Base-by-base conservation (phyloP, 1,284 basidiomycete genomes). In the Sporisorium scitamineum region DNA sequence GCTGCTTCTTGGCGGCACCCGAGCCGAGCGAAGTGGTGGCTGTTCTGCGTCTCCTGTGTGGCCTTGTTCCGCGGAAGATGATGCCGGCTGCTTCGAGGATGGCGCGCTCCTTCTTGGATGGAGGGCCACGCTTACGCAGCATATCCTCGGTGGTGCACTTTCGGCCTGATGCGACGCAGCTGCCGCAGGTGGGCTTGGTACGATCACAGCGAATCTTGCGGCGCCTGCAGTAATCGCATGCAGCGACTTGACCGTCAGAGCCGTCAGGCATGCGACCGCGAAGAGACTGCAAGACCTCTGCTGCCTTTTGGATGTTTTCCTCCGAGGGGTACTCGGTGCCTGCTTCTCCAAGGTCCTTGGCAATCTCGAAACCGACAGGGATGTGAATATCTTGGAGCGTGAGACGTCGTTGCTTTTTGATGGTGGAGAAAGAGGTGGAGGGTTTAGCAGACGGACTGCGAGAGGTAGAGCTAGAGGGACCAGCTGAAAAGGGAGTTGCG, bases 101-200 rank as follows among this genome's bases (percentile, higher is more conserved):
- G 26, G 73, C 73, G 8, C 68, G 56, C 55, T 76, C 73, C 62
- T 71, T 70, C 56, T 79, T 79, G 45, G 63, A 68, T 1, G 73
- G 77, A 7, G 77, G 77, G 8, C 77, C 77, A 11, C 77, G 62
- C 61, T 79, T 79, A 5, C 77, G 53, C 16, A 79, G 64, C 64
- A 76, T 71, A 39, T 79, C 77, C 27, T 76, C 69, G 24, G 77
- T 79, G n/a, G 70, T 70, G 67, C 77, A 79, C 50, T 64, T 68
- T 9, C 67, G 42, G 6, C 77, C 73, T 0, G 68, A 59, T 2
- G 62, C 39, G 3, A 58, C 34, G 31, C 77, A 79, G 29, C 65
- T 71, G 24, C 70, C 73, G 37, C 77, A 79, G 6, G 73, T 79
- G 13, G 77, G 77, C 54, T 79, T 79, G 54, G 26, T 58, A 18